Evolutionary conservation across 805 yeast genomes (phyloP).

Genomic region (Ascoidea tarda): DNA sequence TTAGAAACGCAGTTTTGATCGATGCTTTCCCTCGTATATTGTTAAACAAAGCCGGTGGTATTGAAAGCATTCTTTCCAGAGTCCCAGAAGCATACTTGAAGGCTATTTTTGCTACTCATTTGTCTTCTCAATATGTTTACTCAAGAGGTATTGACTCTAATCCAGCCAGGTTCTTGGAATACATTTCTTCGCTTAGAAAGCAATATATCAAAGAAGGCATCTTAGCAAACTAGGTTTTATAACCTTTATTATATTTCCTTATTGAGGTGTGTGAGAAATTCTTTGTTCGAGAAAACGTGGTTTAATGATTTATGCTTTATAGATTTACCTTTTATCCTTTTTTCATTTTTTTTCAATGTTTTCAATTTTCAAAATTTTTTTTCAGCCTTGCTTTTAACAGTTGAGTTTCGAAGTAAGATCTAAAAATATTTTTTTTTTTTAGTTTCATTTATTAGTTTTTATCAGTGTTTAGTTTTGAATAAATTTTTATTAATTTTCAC

Average conservation of each 20-base stretch:
- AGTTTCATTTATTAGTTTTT: too few species aligned
- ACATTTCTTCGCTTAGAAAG: conserved; percentile 43
- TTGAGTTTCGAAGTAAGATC: too few species aligned
- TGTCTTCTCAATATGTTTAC: conserved; percentile 78
- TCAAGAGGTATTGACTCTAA: conserved; percentile 68
- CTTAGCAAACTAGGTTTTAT: not conserved
- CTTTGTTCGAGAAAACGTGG: too few species aligned
- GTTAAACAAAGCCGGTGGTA: conserved; percentile 36
- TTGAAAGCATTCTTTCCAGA: conserved; percentile 51
- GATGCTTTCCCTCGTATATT: conserved; percentile 72
- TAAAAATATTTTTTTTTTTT: too few species aligned
- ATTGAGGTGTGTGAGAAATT: too few species aligned
- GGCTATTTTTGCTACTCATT: conserved; percentile 77
- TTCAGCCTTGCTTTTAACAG: too few species aligned
- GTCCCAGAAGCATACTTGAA: conserved; percentile 82
- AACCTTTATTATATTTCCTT: not conserved
- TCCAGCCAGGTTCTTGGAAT: conserved; percentile 65
- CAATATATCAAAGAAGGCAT: conserved; percentile 11
- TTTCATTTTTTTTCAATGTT: too few species aligned
- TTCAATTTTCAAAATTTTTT: too few species aligned
- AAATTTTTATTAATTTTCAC: conserved; percentile 3
- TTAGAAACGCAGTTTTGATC: conserved; percentile 63
- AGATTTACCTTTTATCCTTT: too few species aligned
- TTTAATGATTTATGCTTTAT: too few species aligned
- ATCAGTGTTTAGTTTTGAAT: too few species aligned